A percentile compares a stretch with the other conserved stretches of the same genome.
Evolutionary conservation across 129 eudicot species (phyloP).

Genomic region (Heracleum sosnowskyi): DNA sequence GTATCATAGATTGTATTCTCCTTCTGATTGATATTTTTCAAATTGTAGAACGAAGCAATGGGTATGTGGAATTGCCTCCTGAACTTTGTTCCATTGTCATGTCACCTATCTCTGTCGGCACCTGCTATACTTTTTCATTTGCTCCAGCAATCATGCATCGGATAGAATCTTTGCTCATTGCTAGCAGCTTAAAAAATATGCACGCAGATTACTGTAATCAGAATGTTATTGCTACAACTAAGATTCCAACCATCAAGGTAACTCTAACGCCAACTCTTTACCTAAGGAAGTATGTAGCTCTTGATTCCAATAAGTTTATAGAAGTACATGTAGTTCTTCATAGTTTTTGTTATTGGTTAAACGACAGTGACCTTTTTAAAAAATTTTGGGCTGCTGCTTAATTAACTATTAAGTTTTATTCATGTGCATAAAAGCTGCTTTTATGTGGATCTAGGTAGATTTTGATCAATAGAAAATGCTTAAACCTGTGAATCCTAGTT

Average conservation of each 20-base stretch:
- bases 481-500: neutral
- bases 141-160: conserved; percentile 79
- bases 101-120: conserved; percentile 67
- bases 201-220: conserved; percentile 32
- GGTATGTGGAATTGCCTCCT: conserved; percentile 67
- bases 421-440: neutral
- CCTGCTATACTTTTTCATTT: conserved; percentile 55
- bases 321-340: conserved; percentile 45
- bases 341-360: conserved; percentile 20
- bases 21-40: neutral
- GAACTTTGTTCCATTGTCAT: conserved; percentile 65
- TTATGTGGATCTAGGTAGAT: neutral
- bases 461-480: neutral
- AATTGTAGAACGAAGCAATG: conserved; percentile 49
- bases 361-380: too few relatives aligned
- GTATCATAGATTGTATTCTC: neutral
- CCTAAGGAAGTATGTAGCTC: neutral
- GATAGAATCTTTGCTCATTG: conserved; percentile 61
- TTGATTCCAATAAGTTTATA: conserved; percentile 20
- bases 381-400: neutral
- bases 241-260: conserved; percentile 57
- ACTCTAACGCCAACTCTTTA: neutral
- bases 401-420: too few relatives aligned
- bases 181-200: conserved; percentile 52
- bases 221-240: conserved; percentile 22